These are phyloP conservation scores for Penicillium dipodomyicola DNA, from an alignment of 495 filamentous ascomycete species.

Conservation along the genomic window DNA sequence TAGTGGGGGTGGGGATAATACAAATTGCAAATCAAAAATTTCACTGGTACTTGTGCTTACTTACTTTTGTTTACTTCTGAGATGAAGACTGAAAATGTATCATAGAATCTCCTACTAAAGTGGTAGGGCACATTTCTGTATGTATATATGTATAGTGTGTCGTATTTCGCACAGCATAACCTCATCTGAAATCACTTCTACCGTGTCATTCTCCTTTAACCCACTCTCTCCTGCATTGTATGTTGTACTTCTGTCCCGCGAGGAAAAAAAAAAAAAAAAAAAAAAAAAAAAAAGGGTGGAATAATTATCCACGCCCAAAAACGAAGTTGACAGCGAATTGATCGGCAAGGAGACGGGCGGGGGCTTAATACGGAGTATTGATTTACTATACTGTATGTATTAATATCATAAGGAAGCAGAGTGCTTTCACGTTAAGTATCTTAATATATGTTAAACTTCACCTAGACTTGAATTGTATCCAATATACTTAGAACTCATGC, in stretches of 20 bases:
- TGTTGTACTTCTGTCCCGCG: constrained; percentile 16
- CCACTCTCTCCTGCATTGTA: constrained; percentile 6
- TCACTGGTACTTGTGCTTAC: background rate
- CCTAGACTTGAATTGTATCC: background rate
- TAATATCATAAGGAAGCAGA: background rate
- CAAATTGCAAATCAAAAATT: background rate
- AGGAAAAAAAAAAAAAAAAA: background rate
- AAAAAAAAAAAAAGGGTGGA: constrained; percentile 1
- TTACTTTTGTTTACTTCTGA: background rate
- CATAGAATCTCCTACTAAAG: background rate
- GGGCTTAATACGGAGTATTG: background rate
- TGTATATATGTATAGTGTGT: background rate
- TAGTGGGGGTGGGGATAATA: constrained; percentile 6
- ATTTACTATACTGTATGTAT: background rate
- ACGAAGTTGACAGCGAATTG: background rate
- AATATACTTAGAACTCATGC: background rate
- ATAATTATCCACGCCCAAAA: background rate
- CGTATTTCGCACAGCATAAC: background rate
- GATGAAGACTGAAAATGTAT: too few relatives aligned
- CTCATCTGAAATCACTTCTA: background rate
- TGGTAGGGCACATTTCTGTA: background rate
- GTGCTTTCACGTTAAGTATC: background rate
- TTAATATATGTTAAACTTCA: too few relatives aligned
- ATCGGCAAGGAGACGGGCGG: background rate
- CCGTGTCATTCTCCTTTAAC: background rate